These are phyloP conservation scores for Vicia villosa DNA, from an alignment of 306 rosid genomes.

Conservation along the genomic window DNA sequence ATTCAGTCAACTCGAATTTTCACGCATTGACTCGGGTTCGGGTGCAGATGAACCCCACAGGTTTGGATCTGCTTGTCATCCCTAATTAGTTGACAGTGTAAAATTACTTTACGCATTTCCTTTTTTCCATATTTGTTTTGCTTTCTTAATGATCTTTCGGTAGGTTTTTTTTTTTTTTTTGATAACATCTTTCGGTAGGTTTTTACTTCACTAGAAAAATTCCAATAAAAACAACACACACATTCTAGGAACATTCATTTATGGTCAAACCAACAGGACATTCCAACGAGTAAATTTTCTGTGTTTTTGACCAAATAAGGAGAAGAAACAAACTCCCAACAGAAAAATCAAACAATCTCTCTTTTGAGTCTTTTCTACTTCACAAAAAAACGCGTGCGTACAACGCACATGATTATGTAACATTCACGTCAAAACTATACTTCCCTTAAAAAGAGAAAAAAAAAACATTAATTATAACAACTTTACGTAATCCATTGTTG, in stretches of 20 bases:
- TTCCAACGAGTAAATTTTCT: neutral
- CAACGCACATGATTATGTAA: slow-evolving; percentile 44
- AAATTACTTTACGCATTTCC: too few species aligned
- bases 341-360: neutral
- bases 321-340: neutral
- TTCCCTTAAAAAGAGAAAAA: neutral
- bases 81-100: too few species aligned
- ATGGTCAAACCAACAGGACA: neutral
- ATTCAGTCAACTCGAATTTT: too few species aligned
- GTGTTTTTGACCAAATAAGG: neutral
- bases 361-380: neutral
- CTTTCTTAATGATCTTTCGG: too few species aligned
- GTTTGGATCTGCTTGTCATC: too few species aligned
- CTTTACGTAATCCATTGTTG: slow-evolving; percentile 47
- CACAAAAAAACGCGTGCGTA: slow-evolving; percentile 36
- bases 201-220: too few species aligned
- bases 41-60: too few species aligned
- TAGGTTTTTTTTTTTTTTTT: too few species aligned
- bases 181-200: too few species aligned
- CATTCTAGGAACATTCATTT: neutral
- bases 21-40: too few species aligned
- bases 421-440: neutral
- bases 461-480: neutral
- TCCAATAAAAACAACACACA: too few species aligned
- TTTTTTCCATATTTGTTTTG: too few species aligned